Evolutionary conservation across 768 basidiomycete species (phyloP).

Genomic region (Leccinum variicolor): DNA sequence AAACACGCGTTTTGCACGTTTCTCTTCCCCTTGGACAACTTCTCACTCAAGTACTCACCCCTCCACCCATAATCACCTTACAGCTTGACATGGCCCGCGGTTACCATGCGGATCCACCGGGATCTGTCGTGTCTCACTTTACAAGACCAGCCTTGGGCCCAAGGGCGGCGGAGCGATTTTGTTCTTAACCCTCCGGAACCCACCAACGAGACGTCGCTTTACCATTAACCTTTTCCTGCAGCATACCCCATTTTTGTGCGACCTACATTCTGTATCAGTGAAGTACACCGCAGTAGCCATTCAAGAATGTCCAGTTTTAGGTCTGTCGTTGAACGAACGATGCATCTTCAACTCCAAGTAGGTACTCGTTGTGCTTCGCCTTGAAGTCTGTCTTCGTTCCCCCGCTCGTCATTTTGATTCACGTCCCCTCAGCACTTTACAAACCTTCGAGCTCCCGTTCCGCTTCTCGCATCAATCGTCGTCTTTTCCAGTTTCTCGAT

Average conservation of each 20-base stretch:
- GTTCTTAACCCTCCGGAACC: background rate
- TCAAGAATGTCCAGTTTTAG: slow-evolving; percentile 5
- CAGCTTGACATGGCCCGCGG: background rate
- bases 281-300: background rate
- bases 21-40: background rate
- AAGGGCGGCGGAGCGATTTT: background rate
- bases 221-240: background rate
- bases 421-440: slow-evolving; percentile 1
- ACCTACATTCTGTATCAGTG: background rate
- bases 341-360: slow-evolving; percentile 10
- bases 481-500: slow-evolving; percentile 9
- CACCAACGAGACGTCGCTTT: background rate
- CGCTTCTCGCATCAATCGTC: slow-evolving; percentile 7
- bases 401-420: background rate
- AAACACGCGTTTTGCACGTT: slow-evolving; percentile 9
- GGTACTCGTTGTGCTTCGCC: background rate
- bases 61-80: background rate
- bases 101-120: background rate
- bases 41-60: background rate
- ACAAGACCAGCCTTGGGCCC: background rate
- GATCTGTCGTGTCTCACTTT: background rate
- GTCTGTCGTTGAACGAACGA: slow-evolving; percentile 8
- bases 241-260: background rate
- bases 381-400: background rate
- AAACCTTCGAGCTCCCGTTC: slow-evolving; percentile 1